Percentiles rank a stretch among this genome's conserved stretches.
phyloP scores from a whole-genome alignment of 1,139 yeast genomes.

The Blastobotrys aristatus region DNA sequence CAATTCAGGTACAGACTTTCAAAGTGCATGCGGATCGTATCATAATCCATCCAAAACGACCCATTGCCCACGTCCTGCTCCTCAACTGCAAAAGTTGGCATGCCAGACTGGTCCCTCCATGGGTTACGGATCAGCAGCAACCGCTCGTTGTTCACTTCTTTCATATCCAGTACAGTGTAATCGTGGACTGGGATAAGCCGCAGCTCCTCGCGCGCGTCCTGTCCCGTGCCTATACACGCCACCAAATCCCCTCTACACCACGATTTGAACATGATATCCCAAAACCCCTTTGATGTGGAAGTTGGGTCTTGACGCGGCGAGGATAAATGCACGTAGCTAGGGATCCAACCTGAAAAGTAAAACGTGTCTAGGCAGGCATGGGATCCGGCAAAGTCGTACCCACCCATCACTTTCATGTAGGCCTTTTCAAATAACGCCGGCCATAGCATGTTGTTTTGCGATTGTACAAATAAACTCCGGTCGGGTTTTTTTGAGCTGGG shows the following conservation, averaged over 20 bases:
- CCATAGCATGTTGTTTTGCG: slow-evolving; percentile 42
- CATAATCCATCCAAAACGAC: slow-evolving; percentile 34
- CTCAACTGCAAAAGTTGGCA: slow-evolving; percentile 8
- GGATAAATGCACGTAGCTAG: slow-evolving; percentile 46
- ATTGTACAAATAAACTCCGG: slow-evolving; percentile 36
- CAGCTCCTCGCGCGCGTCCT: slow-evolving; percentile 37
- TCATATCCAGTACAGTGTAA: slow-evolving; percentile 48
- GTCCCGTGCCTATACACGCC: slow-evolving; percentile 68
- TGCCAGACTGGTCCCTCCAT: slow-evolving; percentile 33
- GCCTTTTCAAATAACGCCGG: slow-evolving; percentile 79
- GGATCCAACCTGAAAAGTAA: slow-evolving; percentile 66
- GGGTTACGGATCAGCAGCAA: slow-evolving; percentile 51
- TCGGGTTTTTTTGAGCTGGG: slow-evolving; percentile 30
- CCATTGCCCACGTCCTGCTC: slow-evolving; percentile 14
- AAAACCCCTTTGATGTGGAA: slow-evolving; percentile 33
- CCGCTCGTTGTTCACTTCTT: slow-evolving; percentile 22
- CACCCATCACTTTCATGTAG: slow-evolving; percentile 58
- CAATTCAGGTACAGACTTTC: slow-evolving; percentile 62
- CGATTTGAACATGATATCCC: slow-evolving; percentile 34
- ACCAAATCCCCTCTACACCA: slow-evolving; percentile 39
- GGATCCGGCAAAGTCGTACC: slow-evolving; percentile 67
- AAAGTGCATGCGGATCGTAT: slow-evolving; percentile 43
- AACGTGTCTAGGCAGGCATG: slow-evolving; percentile 74
- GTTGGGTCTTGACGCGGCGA: background rate
- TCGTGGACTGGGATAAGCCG: slow-evolving; percentile 62